Base-by-base conservation (phyloP, 108 stramenopile species). In the Mediolabrus comicus region DNA sequence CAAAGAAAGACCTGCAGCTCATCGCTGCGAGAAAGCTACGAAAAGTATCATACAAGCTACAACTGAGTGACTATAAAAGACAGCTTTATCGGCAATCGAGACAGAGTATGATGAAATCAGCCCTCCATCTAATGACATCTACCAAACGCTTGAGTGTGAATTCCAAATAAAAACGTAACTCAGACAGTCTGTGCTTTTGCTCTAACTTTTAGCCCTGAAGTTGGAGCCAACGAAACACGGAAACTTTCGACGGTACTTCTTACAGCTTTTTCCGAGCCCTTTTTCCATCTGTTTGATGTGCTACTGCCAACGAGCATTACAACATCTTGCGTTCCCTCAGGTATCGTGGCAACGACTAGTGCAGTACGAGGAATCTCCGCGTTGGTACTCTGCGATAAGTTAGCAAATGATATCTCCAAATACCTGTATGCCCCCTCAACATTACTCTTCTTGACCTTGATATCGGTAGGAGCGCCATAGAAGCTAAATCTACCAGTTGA, bases 391-490 rank as follows among this genome's bases (percentile, higher is more conserved):
- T 89, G 88, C 3, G 82, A 81, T 30, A 89, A 33, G 35, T 65
- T 85, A 7, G 69, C 41, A 55, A 84, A 89, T 28, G 43, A 33
- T 10, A 89, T 39, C 56, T 89, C 88, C 27, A 89, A 64, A 24
- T 86, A 59, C 0, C 78, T 72, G 56, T 83, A 80, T 3, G 58
- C 35, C 7, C 67, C 84, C 28, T 35, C 28, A 27, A 56, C 69
- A 4, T 64, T 38, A 19, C 62, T 73, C 49, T 75, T 80, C 52
- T 83, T 84, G 0, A 89, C 71, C 43, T 81, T 84, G 35, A 89
- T 66, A 63, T 86, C 85, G 3, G 85, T 89, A 31, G 88, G 88
- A 53, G 77, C 55, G 6, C 88, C 88, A 59, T 89, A 89, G 59
- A 85, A 86, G 8, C 78, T 80, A 61, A 89, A 89, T 22, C 88